Evolutionary conservation across 2,329 filamentous ascomycete species (phyloP).

Genomic region (Sordariomycetes sp.): DNA sequence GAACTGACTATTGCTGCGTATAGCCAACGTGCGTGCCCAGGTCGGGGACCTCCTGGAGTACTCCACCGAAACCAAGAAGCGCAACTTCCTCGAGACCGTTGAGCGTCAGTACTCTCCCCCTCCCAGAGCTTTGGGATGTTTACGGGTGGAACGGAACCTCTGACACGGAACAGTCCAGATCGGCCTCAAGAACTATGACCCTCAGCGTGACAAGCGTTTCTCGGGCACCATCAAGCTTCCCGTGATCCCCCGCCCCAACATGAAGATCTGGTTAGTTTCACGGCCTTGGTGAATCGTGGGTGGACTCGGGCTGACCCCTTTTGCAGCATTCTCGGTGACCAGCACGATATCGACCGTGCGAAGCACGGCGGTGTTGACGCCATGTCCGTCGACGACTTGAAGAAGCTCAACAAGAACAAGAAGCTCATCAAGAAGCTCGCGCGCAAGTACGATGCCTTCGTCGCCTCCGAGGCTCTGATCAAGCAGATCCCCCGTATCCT

Average conservation of each 20-base stretch:
- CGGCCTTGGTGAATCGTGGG: slow-evolving; percentile 16
- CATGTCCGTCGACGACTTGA: slow-evolving; percentile 97
- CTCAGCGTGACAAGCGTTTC: slow-evolving; percentile 99
- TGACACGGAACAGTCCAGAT: slow-evolving; percentile 47
- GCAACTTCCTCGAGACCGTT: slow-evolving; percentile 91
- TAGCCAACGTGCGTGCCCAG: slow-evolving; percentile 89
- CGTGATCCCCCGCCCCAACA: slow-evolving; percentile 84
- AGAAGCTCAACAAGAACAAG: slow-evolving; percentile 99
- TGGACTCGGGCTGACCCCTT: background rate
- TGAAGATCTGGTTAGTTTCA: slow-evolving; percentile 57
- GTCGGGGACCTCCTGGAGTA: slow-evolving; percentile 91
- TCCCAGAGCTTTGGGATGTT: background rate
- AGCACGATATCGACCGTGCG: slow-evolving; percentile 98
- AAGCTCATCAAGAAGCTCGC: slow-evolving; percentile 99
- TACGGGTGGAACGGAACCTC: background rate
- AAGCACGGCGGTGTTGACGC: slow-evolving; percentile 98
- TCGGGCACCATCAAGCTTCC: slow-evolving; percentile 93
- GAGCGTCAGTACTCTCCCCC: slow-evolving; percentile 33
- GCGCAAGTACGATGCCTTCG: slow-evolving; percentile 99
- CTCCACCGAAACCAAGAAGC: slow-evolving; percentile 89
- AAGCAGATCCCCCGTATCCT: slow-evolving; percentile 99
- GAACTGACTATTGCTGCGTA: slow-evolving; percentile 1
- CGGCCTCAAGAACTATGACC: slow-evolving; percentile 98
- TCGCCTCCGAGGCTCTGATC: slow-evolving; percentile 94
- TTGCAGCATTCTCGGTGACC: slow-evolving; percentile 50